Evolutionary conservation across 75 land plant species (phyloP), one percentile per base, ranked within the genome.

Genomic region (Ceratopteris richardii): DNA sequence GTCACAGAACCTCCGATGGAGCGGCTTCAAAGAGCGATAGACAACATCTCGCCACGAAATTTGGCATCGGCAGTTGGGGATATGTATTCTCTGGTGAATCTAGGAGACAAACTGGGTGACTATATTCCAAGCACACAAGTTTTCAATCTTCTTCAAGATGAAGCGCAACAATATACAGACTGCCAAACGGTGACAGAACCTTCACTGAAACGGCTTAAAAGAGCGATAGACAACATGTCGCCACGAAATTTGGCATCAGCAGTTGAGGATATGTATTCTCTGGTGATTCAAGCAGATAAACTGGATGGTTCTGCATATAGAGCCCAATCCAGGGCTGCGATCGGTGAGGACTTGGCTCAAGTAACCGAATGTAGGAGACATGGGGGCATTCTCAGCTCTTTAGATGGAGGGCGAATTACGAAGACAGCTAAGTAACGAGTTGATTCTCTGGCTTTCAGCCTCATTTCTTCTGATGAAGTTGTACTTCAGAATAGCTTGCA

Each of bases 301-400:
- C 74, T 90, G 30, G 87, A 81, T 31, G 90, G 97, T 14, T 88
- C 98, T 27, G 98, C 96, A 30, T 91, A 91, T 31, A 96, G 96
- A 12, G 86, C 74, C 79, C 92, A 91, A 0, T 89, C 89, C 33
- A 79, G 88, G 33, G 91, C 96, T 66, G 84, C 91, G 23, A 83
- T 86, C 47, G 96, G 99, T 51, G 99, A 94, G 64, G 96, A 94
- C 69, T 55, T 94, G 61, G 91, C 82, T 53, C 88, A 88, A 29
- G 71, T 83, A 74, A 94, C 96, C 44, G 83, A 81, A 59, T 81
- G 81, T 44, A 78, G 85, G 37, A 56, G 83, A 57, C 96, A 90
- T 59, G 85, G 78, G 4, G 72, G 88, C 52, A 82, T 76, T 50
- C 60, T 87, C 26, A 59, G 68, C 31, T 68, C 90, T 0, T 88